Evolutionary conservation across 2,329 filamentous ascomycete genomes (phyloP), one percentile per base, ranked within the genome.

Genomic region (Volutella citrinella): DNA sequence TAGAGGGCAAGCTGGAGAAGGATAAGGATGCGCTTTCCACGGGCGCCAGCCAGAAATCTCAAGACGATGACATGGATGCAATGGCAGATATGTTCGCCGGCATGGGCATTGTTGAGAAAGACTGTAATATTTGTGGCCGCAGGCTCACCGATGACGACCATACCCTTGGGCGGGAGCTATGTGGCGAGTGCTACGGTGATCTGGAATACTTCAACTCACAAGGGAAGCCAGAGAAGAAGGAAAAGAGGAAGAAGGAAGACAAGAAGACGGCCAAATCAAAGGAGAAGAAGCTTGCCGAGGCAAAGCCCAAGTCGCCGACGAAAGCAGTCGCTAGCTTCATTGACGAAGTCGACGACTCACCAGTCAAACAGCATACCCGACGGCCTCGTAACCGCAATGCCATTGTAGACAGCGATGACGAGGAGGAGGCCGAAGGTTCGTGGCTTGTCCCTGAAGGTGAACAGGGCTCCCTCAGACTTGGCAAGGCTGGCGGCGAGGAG

Each of bases 41-140:
- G 2, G 84, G 78, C 40, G 65, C 68, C 6, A 70, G 61, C 9
- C 70, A 73, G 44, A 72, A 71, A 36, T 67, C 70, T 30, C 66
- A 72, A 13, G 73, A 75, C 10, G 68, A 76, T 15, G 87, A 90
- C 32, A 65, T 95, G 10, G 90, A 97, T 57, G 82, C 80, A 19
- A 78, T 98, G 54, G 86, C 89, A 0, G 84, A 93, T 53, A 74
- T 96, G 52, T 84, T 98, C 54, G 87, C 88, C 4, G 87, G 84
- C 3, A 77, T 98, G 52, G 87, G 79, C 39, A 84, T 96, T 36
- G 71, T 80, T 46, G 72, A 77, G 9, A 91, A 83, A 66, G 80
- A 81, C 45, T 96, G 90, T 54, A 86, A 90, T 52, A 80, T 95
- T 41, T 96, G 90, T 52, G 83, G 90, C 49, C 74, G 73, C 31